These are phyloP conservation scores for Vigna nakashimae DNA, from an alignment of 306 rosid species.

Conservation along the genomic window DNA sequence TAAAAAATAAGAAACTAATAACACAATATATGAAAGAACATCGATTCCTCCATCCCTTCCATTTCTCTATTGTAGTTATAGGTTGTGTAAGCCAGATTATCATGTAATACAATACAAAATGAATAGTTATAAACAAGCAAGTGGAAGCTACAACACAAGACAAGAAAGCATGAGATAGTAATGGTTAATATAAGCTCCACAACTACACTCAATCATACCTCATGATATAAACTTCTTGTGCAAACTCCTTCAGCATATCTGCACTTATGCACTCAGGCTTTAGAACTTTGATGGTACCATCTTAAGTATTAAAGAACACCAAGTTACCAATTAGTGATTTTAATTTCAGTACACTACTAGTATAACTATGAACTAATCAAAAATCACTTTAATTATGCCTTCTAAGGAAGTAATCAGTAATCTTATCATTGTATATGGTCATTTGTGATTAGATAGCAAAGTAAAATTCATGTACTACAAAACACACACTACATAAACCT, in stretches of 20 bases:
- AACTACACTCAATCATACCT: conserved; percentile 58
- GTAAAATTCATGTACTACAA: not conserved
- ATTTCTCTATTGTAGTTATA: not conserved
- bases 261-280: conserved; percentile 81
- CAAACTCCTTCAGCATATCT: conserved; percentile 91
- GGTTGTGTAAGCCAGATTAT: conserved; percentile 22
- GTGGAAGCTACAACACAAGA: conserved; percentile 22
- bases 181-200: conserved; percentile 37
- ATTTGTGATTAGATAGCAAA: not conserved
- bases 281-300: conserved; percentile 83
- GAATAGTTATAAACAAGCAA: conserved; percentile 27
- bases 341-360: too few species aligned
- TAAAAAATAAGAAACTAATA: not conserved
- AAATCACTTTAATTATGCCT: not conserved
- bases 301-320: not conserved
- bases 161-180: conserved; percentile 1
- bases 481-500: not conserved
- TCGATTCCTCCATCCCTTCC: conserved; percentile 20
- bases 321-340: not conserved
- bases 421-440: not conserved
- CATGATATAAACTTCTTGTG: conserved; percentile 98
- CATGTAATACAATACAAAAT: conserved; percentile 25
- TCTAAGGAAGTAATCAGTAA: not conserved
- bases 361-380: not conserved
- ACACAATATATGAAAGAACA: conserved; percentile 9